Evolutionary conservation across 2,329 filamentous ascomycete genomes (phyloP).

Genomic region (Neofusicoccum ribis): DNA sequence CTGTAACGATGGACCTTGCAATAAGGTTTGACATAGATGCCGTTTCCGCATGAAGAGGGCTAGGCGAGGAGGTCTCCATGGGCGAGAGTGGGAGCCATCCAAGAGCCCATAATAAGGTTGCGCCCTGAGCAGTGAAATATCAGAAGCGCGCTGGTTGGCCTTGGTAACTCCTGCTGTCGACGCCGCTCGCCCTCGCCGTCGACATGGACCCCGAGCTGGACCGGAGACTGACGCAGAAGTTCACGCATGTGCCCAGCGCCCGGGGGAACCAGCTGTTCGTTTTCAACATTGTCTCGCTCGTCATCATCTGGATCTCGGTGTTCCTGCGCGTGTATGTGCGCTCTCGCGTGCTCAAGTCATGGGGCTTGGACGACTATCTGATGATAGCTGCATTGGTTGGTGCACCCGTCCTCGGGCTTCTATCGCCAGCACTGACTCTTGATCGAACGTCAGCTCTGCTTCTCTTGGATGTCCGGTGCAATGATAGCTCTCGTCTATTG

Average conservation of each 20-base stretch:
- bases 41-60: background rate
- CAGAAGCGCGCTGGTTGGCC: background rate
- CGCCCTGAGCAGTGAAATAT: background rate
- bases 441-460: background rate
- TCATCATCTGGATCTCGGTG: background rate
- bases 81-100: background rate
- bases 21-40: background rate
- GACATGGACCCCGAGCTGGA: background rate
- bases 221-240: background rate
- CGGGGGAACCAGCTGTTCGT: background rate
- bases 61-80: background rate
- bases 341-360: background rate
- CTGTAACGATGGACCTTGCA: background rate
- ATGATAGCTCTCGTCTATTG: constrained; percentile 1
- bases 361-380: background rate
- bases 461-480: background rate
- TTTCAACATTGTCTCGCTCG: background rate
- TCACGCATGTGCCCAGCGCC: background rate
- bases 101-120: background rate
- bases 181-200: background rate
- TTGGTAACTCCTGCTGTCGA: background rate
- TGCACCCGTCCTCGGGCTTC: background rate
- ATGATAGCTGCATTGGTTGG: constrained; percentile 2
- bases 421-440: background rate
- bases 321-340: constrained; percentile 6